Evolutionary conservation across 2,329 filamentous ascomycete genomes (phyloP), one percentile per base, ranked within the genome.

Genomic region (Fusarium mexicanum): DNA sequence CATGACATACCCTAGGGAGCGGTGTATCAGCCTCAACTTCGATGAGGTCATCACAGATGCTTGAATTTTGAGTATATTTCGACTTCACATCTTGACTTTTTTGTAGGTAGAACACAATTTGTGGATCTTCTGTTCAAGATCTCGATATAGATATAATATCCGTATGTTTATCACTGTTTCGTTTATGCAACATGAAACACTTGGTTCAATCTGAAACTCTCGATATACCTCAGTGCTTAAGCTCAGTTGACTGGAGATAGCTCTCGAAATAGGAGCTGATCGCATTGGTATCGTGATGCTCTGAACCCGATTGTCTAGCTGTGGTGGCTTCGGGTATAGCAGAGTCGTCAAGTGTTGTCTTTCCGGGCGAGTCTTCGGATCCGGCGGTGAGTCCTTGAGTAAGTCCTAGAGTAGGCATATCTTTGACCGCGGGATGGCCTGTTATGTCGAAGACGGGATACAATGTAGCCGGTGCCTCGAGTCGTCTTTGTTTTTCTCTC

Each of bases 21-120:
- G 71, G 71, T 72, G 69, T 61, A 72, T 70, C 46, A 69, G 60
- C 51, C 50, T 53, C 66, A 70, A 54, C 47, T 50, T 69, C 40
- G 61, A 77, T 77, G 76, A 78, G 76, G 76, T 75, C 76, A 78
- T 78, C 38, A 57, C 40, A 37, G 64, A 67, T 58, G 51, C 38
- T 67, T 61, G 33, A 37, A 37, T 47, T 22, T 18, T 20, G 20
- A 69, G 61, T 48, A 64, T 76, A 74, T 72, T 76, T 65, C 14
- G 29, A 76, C 73, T 43, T 64, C 64, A 38, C 20, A 51, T 24
- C 16, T 47, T 41, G 35, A 41, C 40, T 37, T 18, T 37, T 22
- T 31, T 48, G 13, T 35, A 37, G 18, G 35, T 13, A 20, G 24
- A 20, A 44, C 8, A 11, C 1, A 6, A 40, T 24, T 31, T n/a